Conservation (phyloP, 257 asterid genomes). For the Mitragyna speciosa region DNA sequence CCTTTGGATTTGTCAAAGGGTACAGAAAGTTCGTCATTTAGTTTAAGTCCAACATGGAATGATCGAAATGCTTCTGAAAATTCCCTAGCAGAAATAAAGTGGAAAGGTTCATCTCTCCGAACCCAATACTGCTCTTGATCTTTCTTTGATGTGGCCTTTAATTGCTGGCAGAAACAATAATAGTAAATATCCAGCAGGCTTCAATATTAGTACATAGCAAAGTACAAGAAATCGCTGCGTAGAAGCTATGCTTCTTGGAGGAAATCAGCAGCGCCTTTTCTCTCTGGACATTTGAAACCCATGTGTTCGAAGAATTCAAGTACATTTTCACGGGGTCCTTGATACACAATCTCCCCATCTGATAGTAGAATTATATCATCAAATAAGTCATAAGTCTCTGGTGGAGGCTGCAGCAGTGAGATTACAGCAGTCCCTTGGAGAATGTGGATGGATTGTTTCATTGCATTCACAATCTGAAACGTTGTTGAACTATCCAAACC, state of each 20-base stretch:
- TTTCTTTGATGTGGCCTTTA: constrained; percentile 24
- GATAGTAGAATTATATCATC: constrained; percentile 77
- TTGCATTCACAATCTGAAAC: constrained; percentile 67
- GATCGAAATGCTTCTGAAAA: constrained; percentile 25
- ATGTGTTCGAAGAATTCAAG: constrained; percentile 54
- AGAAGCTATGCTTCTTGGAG: constrained; percentile 16
- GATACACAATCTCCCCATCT: constrained; percentile 83
- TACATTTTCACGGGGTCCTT: constrained; percentile 74
- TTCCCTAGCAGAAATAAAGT: constrained; percentile 4
- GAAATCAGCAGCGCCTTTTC: constrained; percentile 86
- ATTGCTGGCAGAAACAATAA: too few species aligned
- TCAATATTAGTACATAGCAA: too few species aligned
- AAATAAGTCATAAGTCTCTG: constrained; percentile 72
- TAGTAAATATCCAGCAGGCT: too few species aligned
- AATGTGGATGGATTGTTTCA: constrained; percentile 64
- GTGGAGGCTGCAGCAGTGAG: constrained; percentile 86
- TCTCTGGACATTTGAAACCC: constrained; percentile 84
- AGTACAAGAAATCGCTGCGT: background rate
- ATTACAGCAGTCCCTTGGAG: constrained; percentile 66
- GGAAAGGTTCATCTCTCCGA: constrained; percentile 14
- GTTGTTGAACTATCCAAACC: constrained; percentile 94
- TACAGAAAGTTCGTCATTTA: constrained; percentile 20
- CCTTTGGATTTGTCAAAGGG: constrained; percentile 24
- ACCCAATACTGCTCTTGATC: constrained; percentile 28
- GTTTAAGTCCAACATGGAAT: constrained; percentile 19